Evolutionary conservation across 768 basidiomycete genomes (phyloP).

Genomic region (Kwoniella sp.): DNA sequence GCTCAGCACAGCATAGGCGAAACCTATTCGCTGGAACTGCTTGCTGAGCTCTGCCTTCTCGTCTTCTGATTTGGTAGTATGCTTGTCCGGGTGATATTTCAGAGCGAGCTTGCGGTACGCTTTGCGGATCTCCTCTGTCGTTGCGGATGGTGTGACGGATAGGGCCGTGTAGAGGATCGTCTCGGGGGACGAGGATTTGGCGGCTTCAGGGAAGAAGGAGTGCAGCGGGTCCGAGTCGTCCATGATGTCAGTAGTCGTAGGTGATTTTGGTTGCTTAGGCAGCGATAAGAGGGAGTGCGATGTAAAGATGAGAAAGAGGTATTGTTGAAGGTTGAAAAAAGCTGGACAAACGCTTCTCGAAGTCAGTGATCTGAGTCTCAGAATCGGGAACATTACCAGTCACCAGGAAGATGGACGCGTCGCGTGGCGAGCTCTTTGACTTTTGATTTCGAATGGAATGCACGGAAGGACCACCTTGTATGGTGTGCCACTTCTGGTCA

Average conservation of each 20-base stretch:
- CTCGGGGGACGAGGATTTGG: slow-evolving; percentile 6
- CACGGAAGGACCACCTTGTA: too few species aligned
- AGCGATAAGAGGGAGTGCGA: not conserved
- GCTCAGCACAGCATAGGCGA: slow-evolving; percentile 84
- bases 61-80: slow-evolving; percentile 63
- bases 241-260: slow-evolving; percentile 22
- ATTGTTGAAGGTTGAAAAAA: too few species aligned
- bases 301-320: not conserved
- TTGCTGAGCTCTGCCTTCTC: slow-evolving; percentile 70
- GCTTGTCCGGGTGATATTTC: slow-evolving; percentile 86
- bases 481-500: too few species aligned
- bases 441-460: too few species aligned
- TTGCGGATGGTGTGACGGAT: slow-evolving; percentile 63
- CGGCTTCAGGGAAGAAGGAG: slow-evolving; percentile 44
- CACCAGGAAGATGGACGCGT: not conserved
- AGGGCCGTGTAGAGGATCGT: slow-evolving; percentile 71
- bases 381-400: not conserved
- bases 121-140: slow-evolving; percentile 71
- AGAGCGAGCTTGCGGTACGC: slow-evolving; percentile 84
- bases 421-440: too few species aligned
- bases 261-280: too few species aligned
- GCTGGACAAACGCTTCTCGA: too few species aligned
- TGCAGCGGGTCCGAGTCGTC: slow-evolving; percentile 48
- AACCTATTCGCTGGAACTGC: slow-evolving; percentile 84
- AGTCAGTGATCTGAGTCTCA: too few species aligned